Evolutionary conservation across 345 rosid species (phyloP).

Genomic region (Lumnitzera racemosa): DNA sequence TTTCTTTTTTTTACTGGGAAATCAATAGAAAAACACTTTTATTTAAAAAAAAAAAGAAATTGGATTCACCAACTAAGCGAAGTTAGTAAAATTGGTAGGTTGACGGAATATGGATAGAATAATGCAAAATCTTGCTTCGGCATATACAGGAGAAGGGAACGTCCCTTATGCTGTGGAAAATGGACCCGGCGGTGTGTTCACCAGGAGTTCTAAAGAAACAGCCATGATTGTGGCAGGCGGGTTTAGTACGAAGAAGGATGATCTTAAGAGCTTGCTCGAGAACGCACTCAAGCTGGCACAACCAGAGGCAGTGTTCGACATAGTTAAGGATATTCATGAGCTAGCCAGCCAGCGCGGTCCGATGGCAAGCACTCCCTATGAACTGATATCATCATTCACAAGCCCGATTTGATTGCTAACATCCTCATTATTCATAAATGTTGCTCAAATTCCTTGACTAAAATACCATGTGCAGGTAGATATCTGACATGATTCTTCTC

Average conservation of each 20-base stretch:
- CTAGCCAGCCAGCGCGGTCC: slow-evolving; percentile 62
- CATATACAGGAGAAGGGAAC: slow-evolving; percentile 74
- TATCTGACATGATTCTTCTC: too few species aligned
- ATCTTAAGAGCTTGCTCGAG: slow-evolving; percentile 49
- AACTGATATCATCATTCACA: neutral
- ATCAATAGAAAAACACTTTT: too few species aligned
- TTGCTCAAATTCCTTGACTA: neutral
- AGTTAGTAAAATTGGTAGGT: too few species aligned
- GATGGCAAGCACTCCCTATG: slow-evolving; percentile 29
- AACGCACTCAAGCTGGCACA: slow-evolving; percentile 76
- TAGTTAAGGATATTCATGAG: slow-evolving; percentile 82
- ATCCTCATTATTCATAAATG: too few species aligned
- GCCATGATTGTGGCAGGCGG: slow-evolving; percentile 76
- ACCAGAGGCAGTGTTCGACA: slow-evolving; percentile 92
- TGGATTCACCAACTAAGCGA: too few species aligned
- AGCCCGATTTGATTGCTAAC: neutral
- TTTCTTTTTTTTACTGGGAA: too few species aligned
- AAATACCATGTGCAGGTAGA: too few species aligned
- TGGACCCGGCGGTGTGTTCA: slow-evolving; percentile 76
- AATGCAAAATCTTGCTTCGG: too few species aligned
- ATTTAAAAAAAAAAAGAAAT: too few species aligned
- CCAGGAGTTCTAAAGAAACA: slow-evolving; percentile 85
- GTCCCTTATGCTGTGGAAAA: slow-evolving; percentile 91
- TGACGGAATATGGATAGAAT: too few species aligned
- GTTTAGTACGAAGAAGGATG: slow-evolving; percentile 72